Conservation (phyloP, 2,329 filamentous ascomycete genomes). For the Berkeleyomyces basicola region DNA sequence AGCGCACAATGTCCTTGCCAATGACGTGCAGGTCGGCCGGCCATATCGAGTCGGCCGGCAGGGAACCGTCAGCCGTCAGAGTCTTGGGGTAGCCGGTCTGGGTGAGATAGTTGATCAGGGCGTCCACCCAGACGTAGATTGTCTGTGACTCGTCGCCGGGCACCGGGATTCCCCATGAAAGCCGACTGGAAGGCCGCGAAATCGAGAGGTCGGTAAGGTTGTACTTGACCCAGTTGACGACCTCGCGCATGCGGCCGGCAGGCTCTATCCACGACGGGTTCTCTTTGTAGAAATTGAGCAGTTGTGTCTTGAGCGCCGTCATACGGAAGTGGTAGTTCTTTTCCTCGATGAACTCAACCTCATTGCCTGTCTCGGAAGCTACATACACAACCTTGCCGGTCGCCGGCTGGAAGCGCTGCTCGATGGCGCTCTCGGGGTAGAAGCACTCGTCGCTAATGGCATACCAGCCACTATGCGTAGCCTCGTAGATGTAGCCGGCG, state of each 20-base stretch:
- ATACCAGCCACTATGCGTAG: slow-evolving; percentile 89
- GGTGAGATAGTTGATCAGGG: slow-evolving; percentile 84
- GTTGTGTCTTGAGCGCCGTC: slow-evolving; percentile 59
- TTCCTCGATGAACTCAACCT: slow-evolving; percentile 89
- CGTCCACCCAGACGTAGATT: slow-evolving; percentile 97
- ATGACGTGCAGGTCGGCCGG: slow-evolving; percentile 84
- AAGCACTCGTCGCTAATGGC: slow-evolving; percentile 94
- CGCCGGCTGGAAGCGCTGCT: slow-evolving; percentile 56
- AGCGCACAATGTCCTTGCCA: slow-evolving; percentile 90
- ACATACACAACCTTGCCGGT: slow-evolving; percentile 74
- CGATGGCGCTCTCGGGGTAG: slow-evolving; percentile 63
- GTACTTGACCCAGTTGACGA: slow-evolving; percentile 58
- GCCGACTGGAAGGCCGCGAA: slow-evolving; percentile 60
- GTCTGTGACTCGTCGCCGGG: slow-evolving; percentile 74
- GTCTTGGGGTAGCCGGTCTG: slow-evolving; percentile 40
- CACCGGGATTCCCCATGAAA: slow-evolving; percentile 79
- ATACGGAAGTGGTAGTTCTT: slow-evolving; percentile 89
- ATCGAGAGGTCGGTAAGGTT: slow-evolving; percentile 78
- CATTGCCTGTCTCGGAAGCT: slow-evolving; percentile 73
- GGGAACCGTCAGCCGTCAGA: slow-evolving; percentile 22
- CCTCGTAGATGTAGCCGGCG: slow-evolving; percentile 63
- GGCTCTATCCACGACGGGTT: slow-evolving; percentile 71
- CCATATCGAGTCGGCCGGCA: slow-evolving; percentile 60
- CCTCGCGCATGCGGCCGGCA: slow-evolving; percentile 53
- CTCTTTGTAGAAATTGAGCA: slow-evolving; percentile 62